Percentiles rank a stretch among this genome's conserved stretches.
These are phyloP conservation scores for Fistulina hepatica DNA, from an alignment of 1,284 basidiomycete species.

Conservation along the genomic window DNA sequence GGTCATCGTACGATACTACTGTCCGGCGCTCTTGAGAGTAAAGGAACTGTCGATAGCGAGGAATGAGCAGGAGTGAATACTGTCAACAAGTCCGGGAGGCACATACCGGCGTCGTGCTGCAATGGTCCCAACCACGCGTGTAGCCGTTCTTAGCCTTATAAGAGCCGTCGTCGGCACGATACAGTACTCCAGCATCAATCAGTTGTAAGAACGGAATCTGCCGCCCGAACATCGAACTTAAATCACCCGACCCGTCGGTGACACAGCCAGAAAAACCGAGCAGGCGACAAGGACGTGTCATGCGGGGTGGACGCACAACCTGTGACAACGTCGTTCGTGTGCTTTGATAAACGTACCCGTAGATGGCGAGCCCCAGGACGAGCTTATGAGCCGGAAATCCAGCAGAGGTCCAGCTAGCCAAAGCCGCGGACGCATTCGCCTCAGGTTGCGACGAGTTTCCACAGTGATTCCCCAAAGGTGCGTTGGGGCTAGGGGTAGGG, in stretches of 20 bases:
- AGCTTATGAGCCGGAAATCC: slow-evolving; percentile 64
- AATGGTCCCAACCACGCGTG: slow-evolving; percentile 66
- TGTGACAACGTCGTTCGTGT: slow-evolving; percentile 26
- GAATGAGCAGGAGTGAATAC: no score
- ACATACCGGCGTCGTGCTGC: slow-evolving; percentile 63
- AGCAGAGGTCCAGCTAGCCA: slow-evolving; percentile 56
- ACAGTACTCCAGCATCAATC: slow-evolving; percentile 46
- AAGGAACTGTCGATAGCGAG: no score
- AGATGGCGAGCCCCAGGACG: slow-evolving; percentile 67
- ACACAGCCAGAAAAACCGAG: no score
- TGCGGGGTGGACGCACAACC: no score
- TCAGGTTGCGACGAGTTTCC: slow-evolving; percentile 53
- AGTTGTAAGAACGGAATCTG: slow-evolving; percentile 50
- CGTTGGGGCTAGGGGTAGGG: slow-evolving; percentile 74
- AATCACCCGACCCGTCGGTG: neutral
- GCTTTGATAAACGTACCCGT: slow-evolving; percentile 46
- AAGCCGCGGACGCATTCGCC: slow-evolving; percentile 54
- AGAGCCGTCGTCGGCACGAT: slow-evolving; percentile 30
- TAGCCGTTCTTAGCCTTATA: slow-evolving; percentile 37
- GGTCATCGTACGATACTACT: no score
- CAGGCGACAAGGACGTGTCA: no score
- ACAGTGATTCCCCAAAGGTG: slow-evolving; percentile 60
- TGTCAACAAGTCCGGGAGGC: no score
- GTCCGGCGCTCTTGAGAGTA: no score
- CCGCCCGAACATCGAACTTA: slow-evolving; percentile 10